Conservation (phyloP, 2,329 filamentous ascomycete genomes). For the Talaromyces marneffei region DNA sequence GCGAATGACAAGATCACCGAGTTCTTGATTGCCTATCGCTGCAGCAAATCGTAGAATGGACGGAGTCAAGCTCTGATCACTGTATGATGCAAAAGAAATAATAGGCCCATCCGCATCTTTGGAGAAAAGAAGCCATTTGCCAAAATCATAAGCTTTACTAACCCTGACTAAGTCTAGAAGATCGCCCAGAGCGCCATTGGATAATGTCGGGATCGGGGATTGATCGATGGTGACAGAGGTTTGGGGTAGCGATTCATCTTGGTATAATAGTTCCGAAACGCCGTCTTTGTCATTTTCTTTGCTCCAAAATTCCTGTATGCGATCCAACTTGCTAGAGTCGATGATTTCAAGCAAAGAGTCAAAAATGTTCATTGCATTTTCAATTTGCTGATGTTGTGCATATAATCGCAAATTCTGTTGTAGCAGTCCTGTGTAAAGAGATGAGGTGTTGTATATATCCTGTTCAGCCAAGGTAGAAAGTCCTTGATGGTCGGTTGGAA, state of each 20-base stretch:
- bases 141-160: slow-evolving; percentile 44
- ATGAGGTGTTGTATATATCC: slow-evolving; percentile 30
- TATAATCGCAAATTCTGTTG: slow-evolving; percentile 29
- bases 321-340: slow-evolving; percentile 32
- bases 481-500: slow-evolving; percentile 16
- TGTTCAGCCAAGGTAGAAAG: slow-evolving; percentile 22
- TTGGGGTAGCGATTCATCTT: not conserved
- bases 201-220: slow-evolving; percentile 36
- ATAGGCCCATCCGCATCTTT: slow-evolving; percentile 51
- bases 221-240: slow-evolving; percentile 19
- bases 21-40: slow-evolving; percentile 40
- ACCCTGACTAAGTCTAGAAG: slow-evolving; percentile 48
- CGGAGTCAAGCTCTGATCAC: slow-evolving; percentile 45
- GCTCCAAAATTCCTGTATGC: slow-evolving; percentile 28
- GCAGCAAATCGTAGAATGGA: slow-evolving; percentile 52
- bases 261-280: slow-evolving; percentile 2
- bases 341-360: slow-evolving; percentile 30
- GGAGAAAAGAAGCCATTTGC: slow-evolving; percentile 49
- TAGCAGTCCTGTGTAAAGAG: slow-evolving; percentile 29
- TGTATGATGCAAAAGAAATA: slow-evolving; percentile 43
- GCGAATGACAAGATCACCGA: slow-evolving; percentile 27
- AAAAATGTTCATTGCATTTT: slow-evolving; percentile 26
- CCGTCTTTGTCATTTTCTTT: slow-evolving; percentile 1
- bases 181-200: slow-evolving; percentile 43
- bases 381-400: slow-evolving; percentile 21